Evolutionary conservation across 1,284 basidiomycete genomes (phyloP), one percentile per base, ranked within the genome.

Genomic region (Ustanciosporium gigantosporum): DNA sequence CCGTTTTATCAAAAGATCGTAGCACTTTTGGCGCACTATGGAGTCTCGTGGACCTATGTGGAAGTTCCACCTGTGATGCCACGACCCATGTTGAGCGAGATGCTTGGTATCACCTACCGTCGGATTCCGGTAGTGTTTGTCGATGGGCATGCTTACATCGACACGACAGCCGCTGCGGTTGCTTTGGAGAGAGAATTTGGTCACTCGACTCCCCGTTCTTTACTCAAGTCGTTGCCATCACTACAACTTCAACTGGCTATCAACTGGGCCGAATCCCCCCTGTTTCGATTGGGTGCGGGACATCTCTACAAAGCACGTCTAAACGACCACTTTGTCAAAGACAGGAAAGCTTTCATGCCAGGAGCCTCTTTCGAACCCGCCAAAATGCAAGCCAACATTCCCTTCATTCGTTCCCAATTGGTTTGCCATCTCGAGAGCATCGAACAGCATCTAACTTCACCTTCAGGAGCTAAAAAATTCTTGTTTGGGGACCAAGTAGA

Each of bases 1-100:
- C 60, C 60, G 22, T 64, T 64, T 29, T 64, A 29, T 41, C 60
- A 64, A 15, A 64, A 64, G 31, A 64, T 64, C 15, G 43, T 35
- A 14, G 41, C 32, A 9, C 31, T 64, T 13, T 46, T 64, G 16
- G 46, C 29, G 17, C 60, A 64, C 50, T 64, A 64, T 21, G 48
- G 48, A 3, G 60, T 58, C 17, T 41, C 44, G 21, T 64, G 43
- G 42, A 58, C 46, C 1, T 17, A 46, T 15, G 60, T 64, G 19
- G 46, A 64, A 17, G 60, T 64, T 2, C 34, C 60, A 0, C 49
- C 53, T 2, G 41, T 64, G 13, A 52, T 53, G 60, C 60, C 60
- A 5, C 49, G 60, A 4, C 60, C 60, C 6, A 40, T 37, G 36
- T 48, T 64, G 22, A 42, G 37, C 39, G 29, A 56, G 39, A 43